Base-by-base conservation (phyloP, 2,329 filamentous ascomycete genomes). In the Alternaria angustiovoidea region DNA sequence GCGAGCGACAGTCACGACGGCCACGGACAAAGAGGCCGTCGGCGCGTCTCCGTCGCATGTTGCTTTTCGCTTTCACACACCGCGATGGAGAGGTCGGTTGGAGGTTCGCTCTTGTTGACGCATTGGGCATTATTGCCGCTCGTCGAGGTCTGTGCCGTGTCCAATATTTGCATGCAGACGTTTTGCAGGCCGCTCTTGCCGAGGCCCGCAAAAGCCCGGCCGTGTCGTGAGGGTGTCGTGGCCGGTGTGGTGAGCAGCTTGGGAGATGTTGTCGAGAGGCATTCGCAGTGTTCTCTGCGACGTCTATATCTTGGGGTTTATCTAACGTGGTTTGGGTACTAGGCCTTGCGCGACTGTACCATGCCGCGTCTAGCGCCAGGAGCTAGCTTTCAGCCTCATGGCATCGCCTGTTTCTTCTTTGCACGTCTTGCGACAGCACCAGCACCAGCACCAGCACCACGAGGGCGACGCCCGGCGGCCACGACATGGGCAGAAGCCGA, bases 81-180 rank as follows among this genome's bases (percentile, higher is more conserved):
- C 64, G 65, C 62, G 65, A 61, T 51, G 57, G 51, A 44, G 51
- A 48, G 57, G 48, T 63, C 60, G 67, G 43, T 61, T 63, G 60
- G 69, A 20, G 63, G 51, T 63, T 72, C 63, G 65, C 67, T 58
- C 54, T 66, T 47, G 61, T 61, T 51, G 48, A 58, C 67, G 68
- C 64, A 64, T 72, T 69, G 67, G 65, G 69, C 61, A 64, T 66
- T 59, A 64, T 61, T 75, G 70, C 73, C 73, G 71, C 57, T 67
- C 65, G 54, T 57, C 47, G 68, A 64, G 53, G 65, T 64, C 66
- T 73, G 71, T 74, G 73, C 72, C 73, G 72, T 71, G 58, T 66
- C 66, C 72, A 75, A 75, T 75, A 75, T 73, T 72, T 67, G 66
- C 70, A 61, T 72, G 71, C 72, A 72, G 67, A 62, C 60, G 63